Evolutionary conservation across 75 land plant species (phyloP), one percentile per base, ranked within the genome.

Genomic region (Ceratopteris richardii): DNA sequence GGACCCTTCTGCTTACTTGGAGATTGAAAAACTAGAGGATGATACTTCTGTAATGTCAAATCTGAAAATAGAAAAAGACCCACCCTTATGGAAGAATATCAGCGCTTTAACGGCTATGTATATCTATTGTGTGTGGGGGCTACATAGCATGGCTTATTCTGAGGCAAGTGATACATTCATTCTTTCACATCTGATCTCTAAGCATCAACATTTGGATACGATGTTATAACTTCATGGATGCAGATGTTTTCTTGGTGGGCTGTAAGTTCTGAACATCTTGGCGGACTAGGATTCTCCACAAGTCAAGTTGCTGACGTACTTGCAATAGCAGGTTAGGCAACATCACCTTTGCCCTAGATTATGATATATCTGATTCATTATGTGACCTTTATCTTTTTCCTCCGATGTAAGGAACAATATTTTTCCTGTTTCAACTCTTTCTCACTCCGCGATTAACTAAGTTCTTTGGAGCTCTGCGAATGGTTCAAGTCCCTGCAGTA

Each of bases 171-270:
- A 16, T 56, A 24, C 20, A 27, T 41, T 21, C 29, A 25, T 57
- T 29, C 17, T 21, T 28, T 29, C 10, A 39, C 7, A 4, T 33
- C 3, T 3, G 9, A 4, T 33, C 9, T 9, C 9, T 33, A 9
- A 33, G 3, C 9, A 3, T 3, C 9, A 4, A 3, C 37, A 33
- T 33, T 33, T 33, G 3, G 37, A 9, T 9, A 33, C 9, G 37
- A 33, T 4, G 9, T 33, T 33, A 4, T 9, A 33, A 33, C 37
- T 9, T 33, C 9, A 4, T 33, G 7, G 33, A 46, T n/a, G 22
- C 69, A 80, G 82, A 71, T 76, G 12, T 80, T 76, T 54, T 64
- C 79, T 40, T 51, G 76, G 31, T 80, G 82, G 82, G 74, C 80
- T 37, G 79, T 67, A 23, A 80, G 82, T 48, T 60, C 69, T 41